phyloP scores from a whole-genome alignment of 805 yeast genomes.

The Candida insectorum region DNA sequence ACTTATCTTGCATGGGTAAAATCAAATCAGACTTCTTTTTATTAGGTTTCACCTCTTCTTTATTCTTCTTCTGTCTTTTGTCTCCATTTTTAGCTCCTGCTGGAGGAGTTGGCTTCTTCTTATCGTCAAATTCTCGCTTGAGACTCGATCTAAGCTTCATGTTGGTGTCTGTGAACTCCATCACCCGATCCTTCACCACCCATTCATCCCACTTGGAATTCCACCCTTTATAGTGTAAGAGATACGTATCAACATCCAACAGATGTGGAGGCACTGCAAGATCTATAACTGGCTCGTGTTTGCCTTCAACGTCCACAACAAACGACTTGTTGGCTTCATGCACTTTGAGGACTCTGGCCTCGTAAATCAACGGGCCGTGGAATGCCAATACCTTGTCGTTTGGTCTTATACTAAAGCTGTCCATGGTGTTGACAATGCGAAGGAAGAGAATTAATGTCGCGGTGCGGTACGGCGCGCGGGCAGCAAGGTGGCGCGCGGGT shows the following conservation, averaged over 20 bases:
- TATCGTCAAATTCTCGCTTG: slow-evolving; percentile 15
- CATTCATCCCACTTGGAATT: slow-evolving; percentile 96
- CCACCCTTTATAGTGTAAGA: slow-evolving; percentile 94
- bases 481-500: too few relatives aligned
- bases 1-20: slow-evolving; percentile 56
- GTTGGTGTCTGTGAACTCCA: slow-evolving; percentile 69
- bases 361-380: slow-evolving; percentile 88
- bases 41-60: slow-evolving; percentile 11
- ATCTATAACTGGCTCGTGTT: slow-evolving; percentile 30
- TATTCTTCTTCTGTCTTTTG: slow-evolving; percentile 4
- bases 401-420: too few relatives aligned
- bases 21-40: slow-evolving; percentile 45
- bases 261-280: slow-evolving; percentile 20
- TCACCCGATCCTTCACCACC: slow-evolving; percentile 69
- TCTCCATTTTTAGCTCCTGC: neutral
- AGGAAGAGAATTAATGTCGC: too few relatives aligned
- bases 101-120: slow-evolving; percentile 1
- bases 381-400: slow-evolving; percentile 56
- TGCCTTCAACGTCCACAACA: slow-evolving; percentile 40
- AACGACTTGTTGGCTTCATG: slow-evolving; percentile 52
- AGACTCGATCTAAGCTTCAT: slow-evolving; percentile 54
- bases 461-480: too few relatives aligned
- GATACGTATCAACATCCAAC: slow-evolving; percentile 43
- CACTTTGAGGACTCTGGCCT: slow-evolving; percentile 71
- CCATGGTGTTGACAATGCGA: neutral